Evolutionary conservation across 306 rosid genomes (phyloP), one percentile per base, ranked within the genome.

Genomic region (Vigna angularis): DNA sequence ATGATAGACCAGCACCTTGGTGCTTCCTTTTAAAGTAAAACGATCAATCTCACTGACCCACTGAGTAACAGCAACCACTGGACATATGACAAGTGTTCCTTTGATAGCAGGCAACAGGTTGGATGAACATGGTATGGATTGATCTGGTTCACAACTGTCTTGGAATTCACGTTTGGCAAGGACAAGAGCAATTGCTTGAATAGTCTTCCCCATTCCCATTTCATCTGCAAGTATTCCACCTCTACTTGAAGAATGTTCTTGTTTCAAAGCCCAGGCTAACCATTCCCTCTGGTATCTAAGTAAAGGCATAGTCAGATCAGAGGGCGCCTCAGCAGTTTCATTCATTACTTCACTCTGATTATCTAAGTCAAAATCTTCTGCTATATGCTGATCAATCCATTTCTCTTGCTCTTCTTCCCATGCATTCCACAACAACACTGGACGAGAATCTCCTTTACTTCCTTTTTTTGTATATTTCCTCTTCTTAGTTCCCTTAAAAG

Each of bases 211-310:
- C 98, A 94, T 94, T 59, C 98, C 98, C 97, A 94, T 94, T 83
- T 94, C 98, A 79, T 94, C 98, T 9, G 98, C 98, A 66, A 94
- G 98, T 69, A 94, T 94, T 57, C 98, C 97, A 51, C 98, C 98
- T 83, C 79, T 89, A 70, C 58, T 76, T 12, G 9, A 67, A 74
- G 92, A 90, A 28, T 55, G 70, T 83, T 94, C 98, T 80, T 94
- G 95, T 78, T 85, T 88, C 86, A 91, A 66, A 70, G 95, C 98
- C 97, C 98, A 94, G 8, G 93, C 85, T 81, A 94, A 79, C 97
- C 98, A 92, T 81, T 94, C 98, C 81, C 81, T 94, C 74, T 94
- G 98, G 80, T 94, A 92, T 78, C 97, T 89, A 22, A 94, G 88
- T 72, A 94, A 87, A 75, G 96, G 88, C 87, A 87, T 75, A 9